Percentiles rank a stretch among this genome's conserved stretches.
Conservation (phyloP, 1,139 yeast genomes). For the Groenewaldozyma auringiensis region DNA sequence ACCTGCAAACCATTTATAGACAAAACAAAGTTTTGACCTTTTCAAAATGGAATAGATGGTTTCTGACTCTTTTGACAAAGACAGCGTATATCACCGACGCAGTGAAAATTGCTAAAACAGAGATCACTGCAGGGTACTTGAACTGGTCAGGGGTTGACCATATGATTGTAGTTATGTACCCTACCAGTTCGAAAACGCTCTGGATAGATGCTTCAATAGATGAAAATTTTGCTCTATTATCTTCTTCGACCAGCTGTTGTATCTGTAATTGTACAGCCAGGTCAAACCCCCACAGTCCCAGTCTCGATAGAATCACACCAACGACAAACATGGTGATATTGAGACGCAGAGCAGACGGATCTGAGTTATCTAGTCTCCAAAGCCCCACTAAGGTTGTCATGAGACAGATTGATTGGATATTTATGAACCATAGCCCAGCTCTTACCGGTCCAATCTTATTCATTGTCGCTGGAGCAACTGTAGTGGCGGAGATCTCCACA, state of each 20-base stretch:
- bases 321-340: conserved; percentile 6
- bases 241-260: conserved; percentile 28
- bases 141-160: conserved; percentile 30
- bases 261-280: conserved; percentile 30
- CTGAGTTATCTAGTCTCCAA: conserved; percentile 3
- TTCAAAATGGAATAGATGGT: background rate
- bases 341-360: conserved; percentile 14
- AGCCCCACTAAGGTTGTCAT: conserved; percentile 8
- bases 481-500: conserved; percentile 29
- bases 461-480: conserved; percentile 26
- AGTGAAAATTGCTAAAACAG: conserved; percentile 20
- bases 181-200: conserved; percentile 28
- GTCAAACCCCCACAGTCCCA: conserved; percentile 38
- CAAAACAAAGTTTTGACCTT: background rate
- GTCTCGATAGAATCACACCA: conserved; percentile 31
- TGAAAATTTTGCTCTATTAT: conserved; percentile 30
- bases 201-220: conserved; percentile 33
- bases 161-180: conserved; percentile 29
- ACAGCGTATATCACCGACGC: conserved; percentile 20
- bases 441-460: conserved; percentile 24
- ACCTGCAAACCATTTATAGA: too few species aligned
- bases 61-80: conserved; percentile 7
- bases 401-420: conserved; percentile 20
- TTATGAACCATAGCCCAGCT: conserved; percentile 28
- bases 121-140: conserved; percentile 25